Evolutionary conservation across 768 basidiomycete species (phyloP), one percentile per base, ranked within the genome.

Genomic region (Termitomyces sp.): DNA sequence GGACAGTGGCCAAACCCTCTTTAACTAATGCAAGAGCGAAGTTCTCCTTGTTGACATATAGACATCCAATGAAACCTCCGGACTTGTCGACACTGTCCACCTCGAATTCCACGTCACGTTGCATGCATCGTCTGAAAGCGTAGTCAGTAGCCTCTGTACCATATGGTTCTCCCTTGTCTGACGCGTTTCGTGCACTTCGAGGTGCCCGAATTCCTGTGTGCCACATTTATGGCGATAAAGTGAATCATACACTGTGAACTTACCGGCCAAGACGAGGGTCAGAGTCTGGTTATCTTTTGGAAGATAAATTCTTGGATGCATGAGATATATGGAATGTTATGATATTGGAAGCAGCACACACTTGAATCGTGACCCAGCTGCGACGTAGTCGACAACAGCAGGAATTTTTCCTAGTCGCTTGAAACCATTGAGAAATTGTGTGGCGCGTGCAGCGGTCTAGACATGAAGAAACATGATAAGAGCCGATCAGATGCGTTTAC

Each of bases 321-420:
- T 31, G 31, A 45, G 24, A 16, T 30, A 22, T 18, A 50, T 53
- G 49, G 37, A 6, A n/a, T 36, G 37, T 44, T 48, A 31, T 41
- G 22, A 9, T 12, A 20, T 30, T 55, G 27, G 58, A 16, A 52
- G 39, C 24, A 63, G 31, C 20, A 70, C 76, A 34, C 58, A 92
- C 93, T 95, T 99, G 86, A 95, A 98, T 55, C 96, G 85, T 12
- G 95, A 97, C 30, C 95, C 96, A 37, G 93, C 85, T 44, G 95
- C 87, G 55, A 98, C 94, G 68, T 92, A 97, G 42, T 98, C 95
- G 18, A 98, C 92, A 11, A 96, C 76, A 9, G 90, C 97, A 2
- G 88, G 79, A 56, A 95, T 84, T 62, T 81, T 83, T 6, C 95
- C 95, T 53, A 86, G 76, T 31, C 96, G 87, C 74, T 97, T 98